Evolutionary conservation across 2,329 filamentous ascomycete genomes (phyloP).

Genomic region (Parastagonospora avenae): DNA sequence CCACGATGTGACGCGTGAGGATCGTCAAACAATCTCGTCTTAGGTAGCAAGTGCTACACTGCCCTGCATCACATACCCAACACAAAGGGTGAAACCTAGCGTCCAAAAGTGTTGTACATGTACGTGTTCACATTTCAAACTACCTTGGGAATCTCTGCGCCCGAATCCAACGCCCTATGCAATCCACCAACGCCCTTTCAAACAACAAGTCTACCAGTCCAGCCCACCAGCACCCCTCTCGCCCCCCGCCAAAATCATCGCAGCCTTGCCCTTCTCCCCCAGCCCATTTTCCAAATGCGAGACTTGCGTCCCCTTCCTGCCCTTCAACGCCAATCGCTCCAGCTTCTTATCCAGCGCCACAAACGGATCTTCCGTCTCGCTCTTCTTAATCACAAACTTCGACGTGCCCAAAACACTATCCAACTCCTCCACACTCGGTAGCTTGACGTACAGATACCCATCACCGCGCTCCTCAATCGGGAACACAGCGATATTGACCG

Average conservation of each 20-base stretch:
- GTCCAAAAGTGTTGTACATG: no score
- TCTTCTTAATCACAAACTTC: constrained; percentile 78
- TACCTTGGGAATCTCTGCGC: no score
- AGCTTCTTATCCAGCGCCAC: constrained; percentile 62
- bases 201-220: constrained; percentile 48
- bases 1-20: no score
- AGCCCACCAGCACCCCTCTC: constrained; percentile 51
- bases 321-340: constrained; percentile 54
- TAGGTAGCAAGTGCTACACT: no score
- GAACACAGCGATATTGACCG: constrained; percentile 82
- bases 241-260: constrained; percentile 53
- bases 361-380: constrained; percentile 65
- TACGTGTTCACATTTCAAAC: no score
- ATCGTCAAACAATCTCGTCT: no score
- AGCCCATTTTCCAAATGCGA: constrained; percentile 53
- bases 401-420: constrained; percentile 78
- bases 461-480: constrained; percentile 74
- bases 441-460: constrained; percentile 77
- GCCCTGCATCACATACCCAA: no score
- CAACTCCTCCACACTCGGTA: constrained; percentile 80
- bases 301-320: constrained; percentile 55
- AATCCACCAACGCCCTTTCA: neutral
- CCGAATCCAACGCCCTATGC: neutral
- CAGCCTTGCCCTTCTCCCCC: constrained; percentile 51
- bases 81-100: no score